Base-by-base conservation (phyloP, 2,329 filamentous ascomycete species). In the Aspergillus costaricaensis region DNA sequence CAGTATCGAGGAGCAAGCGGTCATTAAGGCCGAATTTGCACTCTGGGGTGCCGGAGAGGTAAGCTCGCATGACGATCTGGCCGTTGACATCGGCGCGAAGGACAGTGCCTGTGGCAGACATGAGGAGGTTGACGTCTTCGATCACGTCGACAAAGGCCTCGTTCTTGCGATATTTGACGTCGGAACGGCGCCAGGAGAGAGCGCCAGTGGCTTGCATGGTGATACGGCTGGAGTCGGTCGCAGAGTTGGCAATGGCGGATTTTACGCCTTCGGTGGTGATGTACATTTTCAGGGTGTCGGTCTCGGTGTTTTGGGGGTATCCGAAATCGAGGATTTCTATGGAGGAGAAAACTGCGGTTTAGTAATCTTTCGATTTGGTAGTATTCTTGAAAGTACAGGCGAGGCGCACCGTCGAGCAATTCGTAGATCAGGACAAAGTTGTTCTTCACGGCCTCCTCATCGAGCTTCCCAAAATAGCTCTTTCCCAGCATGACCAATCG, bases 1-100 rank as follows among this genome's bases (percentile, higher is more conserved):
- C 85, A 70, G 89, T 83, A 61, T 97, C 95, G n/a, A 99, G 85
- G 1, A 98, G 86, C 4, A 99, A 83, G 7, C 95, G 88, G 77
- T 99, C 95, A 76, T 99, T 99, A 44, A 99, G 88, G 6, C 95
- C 95, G 70, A 99, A 99, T 77, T 99, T 99, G 85, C 95, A 99
- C 79, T 99, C 95, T 8, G 95, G 95, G 1, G 93, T 99, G 36
- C 96, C 95, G 19, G 91, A 91, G 25, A 99, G 88, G 74, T 99
- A 99, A 62, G 95, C 95, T 70, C 95, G 92, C 95, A 99, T 99
- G 71, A 99, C 87, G 71, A 99, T 99, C 75, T 98, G 93, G 55
- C 95, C 95, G 55, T 92, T 96, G 56, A 99, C 95, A 72, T 99
- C 95, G 65, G 95, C 95, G 66, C 95, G 91, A 12, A 99, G 85